Evolutionary conservation across 2,329 filamentous ascomycete genomes (phyloP).

Genomic region (Macrophomina pseudophaseolina): DNA sequence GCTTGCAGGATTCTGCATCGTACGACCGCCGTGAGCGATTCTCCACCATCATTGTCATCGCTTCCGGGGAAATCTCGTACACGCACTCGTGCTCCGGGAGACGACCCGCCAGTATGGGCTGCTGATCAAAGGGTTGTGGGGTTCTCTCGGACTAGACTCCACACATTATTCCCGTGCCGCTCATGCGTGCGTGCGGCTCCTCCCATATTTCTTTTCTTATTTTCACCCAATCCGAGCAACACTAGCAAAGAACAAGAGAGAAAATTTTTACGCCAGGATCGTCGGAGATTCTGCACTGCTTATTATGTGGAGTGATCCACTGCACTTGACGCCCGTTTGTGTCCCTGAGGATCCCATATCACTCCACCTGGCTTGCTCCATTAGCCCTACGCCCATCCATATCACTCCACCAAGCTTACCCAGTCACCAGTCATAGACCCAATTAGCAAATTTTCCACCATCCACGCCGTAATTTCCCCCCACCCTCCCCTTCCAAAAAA

Average conservation of each 20-base stretch:
- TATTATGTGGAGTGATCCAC: slow-evolving; percentile 7
- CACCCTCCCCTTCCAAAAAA: background rate
- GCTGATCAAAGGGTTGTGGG: background rate
- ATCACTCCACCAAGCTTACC: slow-evolving; percentile 7
- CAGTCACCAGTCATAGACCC: background rate
- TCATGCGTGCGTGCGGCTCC: background rate
- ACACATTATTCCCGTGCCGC: background rate
- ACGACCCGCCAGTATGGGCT: background rate
- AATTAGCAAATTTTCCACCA: background rate
- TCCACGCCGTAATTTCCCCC: background rate
- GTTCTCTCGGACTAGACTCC: background rate
- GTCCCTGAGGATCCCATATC: slow-evolving; percentile 8
- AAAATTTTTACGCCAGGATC: slow-evolving; percentile 4
- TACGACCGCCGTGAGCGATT: background rate
- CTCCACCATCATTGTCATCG: background rate
- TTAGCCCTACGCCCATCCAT: background rate
- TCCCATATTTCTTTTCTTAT: background rate
- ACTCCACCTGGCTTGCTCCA: background rate
- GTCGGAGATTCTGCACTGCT: background rate
- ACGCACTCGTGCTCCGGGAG: slow-evolving; percentile 1
- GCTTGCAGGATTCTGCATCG: slow-evolving; percentile 9
- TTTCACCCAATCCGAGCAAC: background rate
- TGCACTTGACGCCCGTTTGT: background rate
- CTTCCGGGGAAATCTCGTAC: background rate
- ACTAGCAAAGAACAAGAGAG: no score